Evolutionary conservation across 768 basidiomycete species (phyloP).

Genomic region (Termitomyces bulborhizus): DNA sequence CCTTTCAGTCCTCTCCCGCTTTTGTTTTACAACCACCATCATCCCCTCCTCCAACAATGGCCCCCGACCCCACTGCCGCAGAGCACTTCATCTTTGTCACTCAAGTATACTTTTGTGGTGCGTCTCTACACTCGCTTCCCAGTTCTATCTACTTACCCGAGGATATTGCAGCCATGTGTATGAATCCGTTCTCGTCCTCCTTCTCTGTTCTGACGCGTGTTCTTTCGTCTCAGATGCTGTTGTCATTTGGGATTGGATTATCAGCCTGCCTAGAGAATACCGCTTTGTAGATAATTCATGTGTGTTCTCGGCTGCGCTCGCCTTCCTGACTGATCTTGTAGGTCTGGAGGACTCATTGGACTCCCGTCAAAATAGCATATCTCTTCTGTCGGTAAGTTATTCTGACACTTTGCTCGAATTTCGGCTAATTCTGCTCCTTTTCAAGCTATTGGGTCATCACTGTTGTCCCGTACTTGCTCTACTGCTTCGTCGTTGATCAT

Average conservation of each 20-base stretch:
- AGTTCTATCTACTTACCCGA: slow-evolving; percentile 22
- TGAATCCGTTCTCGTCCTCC: slow-evolving; percentile 20
- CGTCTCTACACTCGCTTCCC: slow-evolving; percentile 28
- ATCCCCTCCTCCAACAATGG: slow-evolving; percentile 15
- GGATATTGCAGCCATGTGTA: slow-evolving; percentile 63
- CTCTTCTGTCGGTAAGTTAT: slow-evolving; percentile 71
- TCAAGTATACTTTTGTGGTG: slow-evolving; percentile 85
- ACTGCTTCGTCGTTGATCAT: slow-evolving; percentile 71
- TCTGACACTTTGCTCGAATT: slow-evolving; percentile 9
- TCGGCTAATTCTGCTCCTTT: slow-evolving; percentile 9
- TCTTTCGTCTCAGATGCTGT: slow-evolving; percentile 55
- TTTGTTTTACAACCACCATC: slow-evolving; percentile 35
- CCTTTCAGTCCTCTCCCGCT: slow-evolving; percentile 26
- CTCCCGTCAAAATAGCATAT: slow-evolving; percentile 77
- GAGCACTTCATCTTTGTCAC: slow-evolving; percentile 75
- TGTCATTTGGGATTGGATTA: slow-evolving; percentile 82
- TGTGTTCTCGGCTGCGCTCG: slow-evolving; percentile 14
- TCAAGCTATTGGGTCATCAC: slow-evolving; percentile 76
- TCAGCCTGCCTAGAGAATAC: slow-evolving; percentile 72
- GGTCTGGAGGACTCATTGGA: slow-evolving; percentile 84
- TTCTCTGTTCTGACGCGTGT: slow-evolving; percentile 21
- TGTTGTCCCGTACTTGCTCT: slow-evolving; percentile 74
- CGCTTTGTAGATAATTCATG: slow-evolving; percentile 48
- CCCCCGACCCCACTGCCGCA: slow-evolving; percentile 39
- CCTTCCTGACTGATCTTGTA: slow-evolving; percentile 23